Percentiles rank a stretch among this genome's conserved stretches.
Evolutionary conservation across 805 yeast genomes (phyloP).

Genomic region (Lipomyces mesembrius): DNA sequence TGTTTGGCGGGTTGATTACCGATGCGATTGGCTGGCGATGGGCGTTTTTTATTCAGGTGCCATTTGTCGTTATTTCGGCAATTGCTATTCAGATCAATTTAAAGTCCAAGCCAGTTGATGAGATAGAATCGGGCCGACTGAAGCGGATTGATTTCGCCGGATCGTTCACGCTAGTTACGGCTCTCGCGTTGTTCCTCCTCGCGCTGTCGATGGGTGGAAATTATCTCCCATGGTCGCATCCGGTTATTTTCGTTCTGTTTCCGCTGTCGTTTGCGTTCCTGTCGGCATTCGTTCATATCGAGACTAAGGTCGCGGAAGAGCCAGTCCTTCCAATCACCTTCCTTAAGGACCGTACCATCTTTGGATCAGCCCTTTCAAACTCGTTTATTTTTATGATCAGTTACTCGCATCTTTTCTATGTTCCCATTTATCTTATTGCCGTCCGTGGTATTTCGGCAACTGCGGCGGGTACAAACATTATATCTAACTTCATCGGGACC

Average conservation of each 20-base stretch:
- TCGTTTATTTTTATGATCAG: slow-evolving; percentile 73
- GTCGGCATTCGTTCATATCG: slow-evolving; percentile 57
- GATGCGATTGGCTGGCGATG: slow-evolving; percentile 66
- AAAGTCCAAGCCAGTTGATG: slow-evolving; percentile 32
- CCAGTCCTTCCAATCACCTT: slow-evolving; percentile 72
- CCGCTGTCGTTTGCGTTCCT: slow-evolving; percentile 45
- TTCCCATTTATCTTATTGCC: slow-evolving; percentile 68
- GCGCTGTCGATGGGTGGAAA: slow-evolving; percentile 72
- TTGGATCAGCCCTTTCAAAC: slow-evolving; percentile 67
- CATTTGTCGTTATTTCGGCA: slow-evolving; percentile 47
- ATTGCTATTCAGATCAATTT: slow-evolving; percentile 44
- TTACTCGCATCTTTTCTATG: slow-evolving; percentile 65
- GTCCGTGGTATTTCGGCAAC: slow-evolving; percentile 60
- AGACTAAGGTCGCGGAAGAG: slow-evolving; percentile 57
- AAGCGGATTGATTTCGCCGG: slow-evolving; percentile 72
- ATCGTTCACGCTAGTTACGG: slow-evolving; percentile 59
- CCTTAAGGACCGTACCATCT: slow-evolving; percentile 61
- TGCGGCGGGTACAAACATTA: slow-evolving; percentile 58
- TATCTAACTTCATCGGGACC: slow-evolving; percentile 65
- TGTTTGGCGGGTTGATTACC: slow-evolving; percentile 59
- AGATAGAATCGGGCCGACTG: slow-evolving; percentile 54
- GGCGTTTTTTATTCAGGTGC: slow-evolving; percentile 50
- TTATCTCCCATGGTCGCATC: slow-evolving; percentile 55
- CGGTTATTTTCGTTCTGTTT: slow-evolving; percentile 48
- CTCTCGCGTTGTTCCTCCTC: slow-evolving; percentile 62